Conservation (phyloP, 2,329 filamentous ascomycete genomes). For the Cercospora sp. region DNA sequence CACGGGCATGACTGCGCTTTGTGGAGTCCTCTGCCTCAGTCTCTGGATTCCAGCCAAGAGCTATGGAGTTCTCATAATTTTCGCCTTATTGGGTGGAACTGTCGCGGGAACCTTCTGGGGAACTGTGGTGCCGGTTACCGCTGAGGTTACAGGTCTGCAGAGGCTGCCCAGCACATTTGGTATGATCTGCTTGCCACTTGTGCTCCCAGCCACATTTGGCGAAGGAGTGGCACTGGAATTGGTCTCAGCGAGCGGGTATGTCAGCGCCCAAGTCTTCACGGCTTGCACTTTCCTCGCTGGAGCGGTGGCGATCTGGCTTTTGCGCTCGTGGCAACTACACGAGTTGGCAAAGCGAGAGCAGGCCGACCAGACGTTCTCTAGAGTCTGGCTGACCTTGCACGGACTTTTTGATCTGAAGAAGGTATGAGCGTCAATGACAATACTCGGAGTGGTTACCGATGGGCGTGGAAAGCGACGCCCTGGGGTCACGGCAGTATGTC, state of each 20-base stretch:
- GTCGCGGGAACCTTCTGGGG: constrained; percentile 33
- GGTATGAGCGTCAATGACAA: neutral
- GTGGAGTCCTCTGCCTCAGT: constrained; percentile 29
- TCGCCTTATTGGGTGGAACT: constrained; percentile 26
- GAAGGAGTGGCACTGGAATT: constrained; percentile 33
- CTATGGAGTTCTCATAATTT: constrained; percentile 28
- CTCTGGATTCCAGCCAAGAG: constrained; percentile 30
- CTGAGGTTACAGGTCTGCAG: constrained; percentile 33
- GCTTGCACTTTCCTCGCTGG: constrained; percentile 60
- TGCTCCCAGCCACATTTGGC: constrained; percentile 32
- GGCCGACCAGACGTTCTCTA: neutral
- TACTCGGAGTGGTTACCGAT: neutral
- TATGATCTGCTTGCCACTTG: constrained; percentile 31
- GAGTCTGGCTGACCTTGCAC: constrained; percentile 1
- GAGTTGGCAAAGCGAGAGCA: constrained; percentile 43
- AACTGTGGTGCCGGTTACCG: constrained; percentile 31
- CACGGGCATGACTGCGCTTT: constrained; percentile 27
- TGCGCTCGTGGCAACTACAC: constrained; percentile 60
- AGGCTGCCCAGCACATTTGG: constrained; percentile 30
- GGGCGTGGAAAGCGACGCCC: too few species aligned
- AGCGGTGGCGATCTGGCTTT: constrained; percentile 52
- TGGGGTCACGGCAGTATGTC: neutral
- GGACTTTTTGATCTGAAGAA: constrained; percentile 5
- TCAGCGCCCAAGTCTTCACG: constrained; percentile 58
- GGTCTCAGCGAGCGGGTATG: constrained; percentile 42